Evolutionary conservation across 345 rosid genomes (phyloP).

Genomic region (Eucalyptus leucophloia): DNA sequence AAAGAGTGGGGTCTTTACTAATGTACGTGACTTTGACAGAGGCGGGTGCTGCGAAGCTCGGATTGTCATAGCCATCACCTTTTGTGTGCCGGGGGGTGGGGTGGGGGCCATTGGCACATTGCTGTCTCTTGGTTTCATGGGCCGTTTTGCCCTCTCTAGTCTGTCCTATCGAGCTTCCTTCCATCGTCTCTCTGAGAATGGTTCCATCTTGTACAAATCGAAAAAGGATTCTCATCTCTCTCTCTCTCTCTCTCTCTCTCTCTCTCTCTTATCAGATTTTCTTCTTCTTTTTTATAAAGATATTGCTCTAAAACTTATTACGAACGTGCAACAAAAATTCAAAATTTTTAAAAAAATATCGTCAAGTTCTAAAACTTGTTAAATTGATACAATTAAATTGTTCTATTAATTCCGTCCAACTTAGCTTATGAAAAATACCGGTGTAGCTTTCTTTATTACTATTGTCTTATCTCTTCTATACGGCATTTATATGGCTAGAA

Average conservation of each 20-base stretch:
- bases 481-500: neutral
- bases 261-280: too few relatives aligned
- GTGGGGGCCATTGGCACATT: neutral
- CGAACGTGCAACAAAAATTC: too few relatives aligned
- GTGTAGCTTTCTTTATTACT: too few relatives aligned
- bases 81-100: too few relatives aligned
- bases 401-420: too few relatives aligned
- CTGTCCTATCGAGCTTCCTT: neutral
- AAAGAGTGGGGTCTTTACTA: neutral
- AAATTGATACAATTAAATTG: too few relatives aligned
- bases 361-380: accelerated
- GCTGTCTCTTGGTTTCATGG: neutral
- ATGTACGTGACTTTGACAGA: neutral
- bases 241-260: too few relatives aligned
- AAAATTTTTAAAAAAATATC: accelerated
- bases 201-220: neutral
- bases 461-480: neutral
- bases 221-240: neutral
- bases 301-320: too few relatives aligned
- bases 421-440: accelerated
- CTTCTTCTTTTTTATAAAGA: too few relatives aligned
- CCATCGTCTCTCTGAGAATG: neutral
- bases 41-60: neutral
- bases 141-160: neutral
- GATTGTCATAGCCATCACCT: neutral